Evolutionary conservation across 345 rosid species (phyloP).

Genomic region (Eucalyptus cloeziana): DNA sequence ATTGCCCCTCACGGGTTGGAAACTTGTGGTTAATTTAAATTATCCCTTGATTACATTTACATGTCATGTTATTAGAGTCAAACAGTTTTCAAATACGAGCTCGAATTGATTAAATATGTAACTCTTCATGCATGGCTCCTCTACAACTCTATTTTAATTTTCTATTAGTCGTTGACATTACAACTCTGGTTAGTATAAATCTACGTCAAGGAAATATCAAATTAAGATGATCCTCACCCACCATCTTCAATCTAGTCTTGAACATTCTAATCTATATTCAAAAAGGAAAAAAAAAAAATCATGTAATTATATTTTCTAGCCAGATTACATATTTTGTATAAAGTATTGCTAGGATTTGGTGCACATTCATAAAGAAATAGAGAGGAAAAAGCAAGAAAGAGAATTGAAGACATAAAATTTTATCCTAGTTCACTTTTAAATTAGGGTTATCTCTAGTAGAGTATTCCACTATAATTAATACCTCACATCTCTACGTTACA

Average conservation of each 20-base stretch:
- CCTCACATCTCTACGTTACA: too few relatives aligned
- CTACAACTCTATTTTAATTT: not conserved
- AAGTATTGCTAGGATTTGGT: too few relatives aligned
- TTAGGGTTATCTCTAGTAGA: too few relatives aligned
- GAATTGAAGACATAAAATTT: too few relatives aligned
- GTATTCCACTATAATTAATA: too few relatives aligned
- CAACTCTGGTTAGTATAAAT: not conserved
- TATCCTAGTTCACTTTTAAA: too few relatives aligned
- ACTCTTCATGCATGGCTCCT: not conserved
- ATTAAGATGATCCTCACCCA: not conserved
- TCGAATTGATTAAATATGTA: not conserved
- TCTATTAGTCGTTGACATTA: not conserved
- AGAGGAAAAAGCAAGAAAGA: too few relatives aligned
- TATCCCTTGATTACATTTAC: not conserved
- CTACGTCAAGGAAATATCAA: not conserved
- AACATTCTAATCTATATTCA: not conserved
- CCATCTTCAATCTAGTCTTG: not conserved
- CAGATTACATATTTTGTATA: not conserved
- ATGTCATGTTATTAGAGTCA: not conserved
- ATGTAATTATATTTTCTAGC: not conserved
- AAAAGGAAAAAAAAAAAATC: not conserved
- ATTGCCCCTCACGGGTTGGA: not conserved
- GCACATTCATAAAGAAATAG: not conserved
- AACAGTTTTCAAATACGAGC: not conserved
- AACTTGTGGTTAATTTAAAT: not conserved